Percentiles rank a stretch among this genome's conserved stretches.
phyloP scores from a whole-genome alignment of 148 eudicot species.

The Spergularia marina region DNA sequence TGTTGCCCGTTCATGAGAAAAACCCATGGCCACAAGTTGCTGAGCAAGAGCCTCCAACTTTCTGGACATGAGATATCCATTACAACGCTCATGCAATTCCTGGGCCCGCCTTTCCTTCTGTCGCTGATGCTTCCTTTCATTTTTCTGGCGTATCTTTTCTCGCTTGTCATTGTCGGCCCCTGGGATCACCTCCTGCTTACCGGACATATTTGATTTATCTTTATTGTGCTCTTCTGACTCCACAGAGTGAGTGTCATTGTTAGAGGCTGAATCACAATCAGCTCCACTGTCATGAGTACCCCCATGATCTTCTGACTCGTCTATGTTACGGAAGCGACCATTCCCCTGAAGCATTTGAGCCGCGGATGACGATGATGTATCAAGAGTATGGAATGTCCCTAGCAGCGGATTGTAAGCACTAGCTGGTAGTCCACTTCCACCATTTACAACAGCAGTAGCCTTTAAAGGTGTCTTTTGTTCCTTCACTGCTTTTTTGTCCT shows the following conservation, averaged over 20 bases:
- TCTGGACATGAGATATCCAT: conserved; percentile 93
- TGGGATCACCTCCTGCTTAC: conserved; percentile 59
- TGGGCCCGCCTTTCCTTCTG: conserved; percentile 96
- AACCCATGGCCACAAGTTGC: conserved; percentile 92
- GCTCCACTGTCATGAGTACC: conserved; percentile 51
- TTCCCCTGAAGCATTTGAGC: conserved; percentile 52
- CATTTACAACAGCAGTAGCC: conserved; percentile 47
- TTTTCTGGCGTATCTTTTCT: conserved; percentile 90
- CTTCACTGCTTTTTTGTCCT: conserved; percentile 72
- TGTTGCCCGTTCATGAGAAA: conserved; percentile 81
- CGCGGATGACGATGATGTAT: conserved; percentile 50
- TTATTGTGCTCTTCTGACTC: conserved; percentile 89
- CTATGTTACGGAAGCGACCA: conserved; percentile 81
- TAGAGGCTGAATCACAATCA: conserved; percentile 82
- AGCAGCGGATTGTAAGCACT: conserved; percentile 86
- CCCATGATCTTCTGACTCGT: conserved; percentile 81
- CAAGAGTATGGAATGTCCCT: conserved; percentile 83
- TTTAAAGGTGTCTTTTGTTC: conserved; percentile 72
- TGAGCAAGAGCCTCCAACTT: conserved; percentile 87
- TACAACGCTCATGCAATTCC: conserved; percentile 87
- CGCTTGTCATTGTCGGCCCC: conserved; percentile 90
- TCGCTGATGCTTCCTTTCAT: conserved; percentile 96
- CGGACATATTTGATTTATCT: conserved; percentile 52
- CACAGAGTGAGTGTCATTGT: conserved; percentile 85
- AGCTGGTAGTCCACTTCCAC: conserved; percentile 47